phyloP scores from a whole-genome alignment of 805 yeast species.

The Nakazawaea laoshanensis region DNA sequence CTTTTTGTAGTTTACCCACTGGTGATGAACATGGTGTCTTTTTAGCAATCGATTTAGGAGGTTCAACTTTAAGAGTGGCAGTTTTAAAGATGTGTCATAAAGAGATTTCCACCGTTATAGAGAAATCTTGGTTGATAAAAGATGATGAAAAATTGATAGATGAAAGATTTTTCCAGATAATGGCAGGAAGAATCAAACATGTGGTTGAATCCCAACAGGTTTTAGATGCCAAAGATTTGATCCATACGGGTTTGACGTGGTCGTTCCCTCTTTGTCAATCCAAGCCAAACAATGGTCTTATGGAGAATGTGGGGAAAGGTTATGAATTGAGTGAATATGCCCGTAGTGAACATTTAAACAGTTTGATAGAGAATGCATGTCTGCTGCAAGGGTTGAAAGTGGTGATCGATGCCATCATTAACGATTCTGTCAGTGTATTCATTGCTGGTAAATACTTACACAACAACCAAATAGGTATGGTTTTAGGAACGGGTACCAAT shows the following conservation, averaged over 20 bases:
- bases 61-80: constrained; percentile 39
- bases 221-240: constrained; percentile 10
- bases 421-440: constrained; percentile 61
- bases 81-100: constrained; percentile 14
- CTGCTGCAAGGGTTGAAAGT: constrained; percentile 19
- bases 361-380: constrained; percentile 29
- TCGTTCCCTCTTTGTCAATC: constrained; percentile 43
- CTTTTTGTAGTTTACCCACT: constrained; percentile 11
- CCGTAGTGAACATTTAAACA: constrained; percentile 30
- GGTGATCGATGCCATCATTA: constrained; percentile 38
- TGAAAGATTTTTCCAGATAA: constrained; percentile 30
- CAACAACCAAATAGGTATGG: constrained; percentile 40
- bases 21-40: constrained; percentile 16
- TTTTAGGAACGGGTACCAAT: constrained; percentile 65
- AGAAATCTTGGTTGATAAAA: constrained; percentile 27
- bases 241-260: constrained; percentile 45
- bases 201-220: constrained; percentile 14
- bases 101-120: constrained; percentile 8
- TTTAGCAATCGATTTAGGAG: constrained; percentile 49
- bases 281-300: constrained; percentile 32
- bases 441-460: constrained; percentile 35
- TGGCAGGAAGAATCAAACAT: constrained; percentile 26
- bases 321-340: constrained; percentile 37
- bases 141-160: constrained; percentile 32
- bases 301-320: constrained; percentile 56